Evolutionary conservation across 352 stramenopile species (phyloP).

Genomic region (Pseudoperonospora humuli): DNA sequence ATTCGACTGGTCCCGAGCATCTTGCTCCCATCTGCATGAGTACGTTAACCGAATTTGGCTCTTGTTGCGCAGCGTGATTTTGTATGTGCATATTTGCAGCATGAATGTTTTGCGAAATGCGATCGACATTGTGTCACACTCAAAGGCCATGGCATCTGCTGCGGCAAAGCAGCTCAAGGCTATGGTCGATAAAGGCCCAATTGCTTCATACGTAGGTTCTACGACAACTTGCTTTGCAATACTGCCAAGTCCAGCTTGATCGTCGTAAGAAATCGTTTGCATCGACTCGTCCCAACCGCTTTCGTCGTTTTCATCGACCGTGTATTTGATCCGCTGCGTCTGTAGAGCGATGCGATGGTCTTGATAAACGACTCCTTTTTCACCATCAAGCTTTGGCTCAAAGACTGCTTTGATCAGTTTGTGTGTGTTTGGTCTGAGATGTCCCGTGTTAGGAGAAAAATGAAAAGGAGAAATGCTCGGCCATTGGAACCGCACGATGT

Average conservation of each 20-base stretch:
- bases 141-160: conserved; percentile 50
- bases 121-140: conserved; percentile 52
- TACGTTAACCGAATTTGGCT: conserved; percentile 63
- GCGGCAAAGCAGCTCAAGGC: conserved; percentile 56
- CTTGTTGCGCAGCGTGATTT: conserved; percentile 57
- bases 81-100: conserved; percentile 76
- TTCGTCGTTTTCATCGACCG: conserved; percentile 15
- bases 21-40: conserved; percentile 45
- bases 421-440: conserved; percentile 48
- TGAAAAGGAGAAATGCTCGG: too few species aligned
- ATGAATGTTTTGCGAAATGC: conserved; percentile 82
- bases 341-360: conserved; percentile 33
- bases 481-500: too few species aligned
- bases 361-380: conserved; percentile 30
- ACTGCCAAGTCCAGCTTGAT: conserved; percentile 4
- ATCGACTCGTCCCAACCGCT: conserved; percentile 79
- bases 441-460: conserved; percentile 51
- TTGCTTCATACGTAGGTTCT: conserved; percentile 42
- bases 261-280: conserved; percentile 49
- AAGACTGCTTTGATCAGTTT: conserved; percentile 79
- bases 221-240: conserved; percentile 16
- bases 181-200: conserved; percentile 30
- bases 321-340: conserved; percentile 51
- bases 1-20: conserved; percentile 5
- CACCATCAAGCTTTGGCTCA: conserved; percentile 15